phyloP scores from a whole-genome alignment of 2,329 filamentous ascomycete species.

The Septoria linicola region DNA sequence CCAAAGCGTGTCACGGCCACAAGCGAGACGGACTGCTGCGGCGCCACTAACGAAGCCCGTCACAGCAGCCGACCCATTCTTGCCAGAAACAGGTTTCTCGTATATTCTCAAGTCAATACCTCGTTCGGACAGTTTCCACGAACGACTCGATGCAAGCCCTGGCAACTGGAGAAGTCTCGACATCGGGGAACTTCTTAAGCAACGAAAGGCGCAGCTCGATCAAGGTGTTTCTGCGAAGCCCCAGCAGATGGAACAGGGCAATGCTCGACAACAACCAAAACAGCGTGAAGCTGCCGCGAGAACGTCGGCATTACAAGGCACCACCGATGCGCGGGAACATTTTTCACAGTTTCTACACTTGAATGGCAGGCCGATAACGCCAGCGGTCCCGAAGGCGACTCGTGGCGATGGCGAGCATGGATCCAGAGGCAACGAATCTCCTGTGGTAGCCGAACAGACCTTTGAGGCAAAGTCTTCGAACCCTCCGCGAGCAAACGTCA shows the following conservation, averaged over 20 bases:
- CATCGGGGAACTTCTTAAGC: constrained; percentile 1
- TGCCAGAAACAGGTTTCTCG: not conserved
- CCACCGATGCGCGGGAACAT: too few species aligned
- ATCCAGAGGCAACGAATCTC: not conserved
- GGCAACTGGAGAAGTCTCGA: not conserved
- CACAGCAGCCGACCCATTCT: too few species aligned
- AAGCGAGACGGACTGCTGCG: too few species aligned
- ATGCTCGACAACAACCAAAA: not conserved
- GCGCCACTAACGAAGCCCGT: too few species aligned
- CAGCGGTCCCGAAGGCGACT: too few species aligned
- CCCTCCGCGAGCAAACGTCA: not conserved
- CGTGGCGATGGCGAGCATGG: not conserved
- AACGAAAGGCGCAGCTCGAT: constrained; percentile 9
- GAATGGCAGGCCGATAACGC: too few species aligned
- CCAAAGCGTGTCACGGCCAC: too few species aligned
- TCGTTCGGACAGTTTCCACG: not conserved
- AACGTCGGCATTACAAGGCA: not conserved
- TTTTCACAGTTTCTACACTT: too few species aligned
- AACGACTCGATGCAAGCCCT: not conserved
- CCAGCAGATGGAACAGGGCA: not conserved
- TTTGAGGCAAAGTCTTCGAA: not conserved
- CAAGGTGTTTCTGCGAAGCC: not conserved
- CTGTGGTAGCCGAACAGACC: not conserved
- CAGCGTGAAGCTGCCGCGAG: not conserved
- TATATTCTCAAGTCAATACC: not conserved